Evolutionary conservation across 1,284 basidiomycete species (phyloP).

Genomic region (Apiotrichum montevideense): DNA sequence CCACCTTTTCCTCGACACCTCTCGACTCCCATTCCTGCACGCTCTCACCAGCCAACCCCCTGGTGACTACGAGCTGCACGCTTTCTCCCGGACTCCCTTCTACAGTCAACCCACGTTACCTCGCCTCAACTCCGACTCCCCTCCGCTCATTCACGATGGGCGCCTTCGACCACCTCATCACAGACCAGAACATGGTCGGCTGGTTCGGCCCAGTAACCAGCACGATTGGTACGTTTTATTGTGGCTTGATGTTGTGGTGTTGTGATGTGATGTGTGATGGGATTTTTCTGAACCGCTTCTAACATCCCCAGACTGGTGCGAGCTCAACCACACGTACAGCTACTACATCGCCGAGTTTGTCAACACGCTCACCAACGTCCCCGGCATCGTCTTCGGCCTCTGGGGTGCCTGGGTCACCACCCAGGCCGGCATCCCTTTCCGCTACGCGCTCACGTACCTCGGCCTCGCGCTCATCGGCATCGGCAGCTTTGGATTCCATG

Average conservation of each 20-base stretch:
- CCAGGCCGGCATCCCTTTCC: constrained; percentile 23
- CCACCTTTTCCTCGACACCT: no score
- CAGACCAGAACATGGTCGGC: constrained; percentile 10
- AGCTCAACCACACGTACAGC: constrained; percentile 42
- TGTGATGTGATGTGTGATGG: no score
- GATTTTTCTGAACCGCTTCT: neutral
- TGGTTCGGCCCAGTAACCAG: constrained; percentile 12
- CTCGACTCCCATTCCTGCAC: no score
- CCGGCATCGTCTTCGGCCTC: constrained; percentile 46
- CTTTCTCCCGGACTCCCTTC: neutral
- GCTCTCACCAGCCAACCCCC: no score
- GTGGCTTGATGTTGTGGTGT: no score
- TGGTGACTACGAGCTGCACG: no score
- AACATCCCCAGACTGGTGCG: constrained; percentile 33
- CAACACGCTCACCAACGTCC: constrained; percentile 49
- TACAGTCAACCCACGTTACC: neutral
- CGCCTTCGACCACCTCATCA: constrained; percentile 40
- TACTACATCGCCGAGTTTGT: constrained; percentile 47
- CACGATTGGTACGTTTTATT: constrained; percentile 9
- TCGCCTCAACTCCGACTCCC: no score
- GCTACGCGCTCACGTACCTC: constrained; percentile 36
- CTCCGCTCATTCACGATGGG: constrained; percentile 12
- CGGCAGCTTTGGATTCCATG: constrained; percentile 45
- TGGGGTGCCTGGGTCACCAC: constrained; percentile 37
- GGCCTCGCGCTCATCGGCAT: constrained; percentile 42